These are phyloP conservation scores for Botrytis deweyae DNA, from an alignment of 2,329 filamentous ascomycete species.

Conservation along the genomic window DNA sequence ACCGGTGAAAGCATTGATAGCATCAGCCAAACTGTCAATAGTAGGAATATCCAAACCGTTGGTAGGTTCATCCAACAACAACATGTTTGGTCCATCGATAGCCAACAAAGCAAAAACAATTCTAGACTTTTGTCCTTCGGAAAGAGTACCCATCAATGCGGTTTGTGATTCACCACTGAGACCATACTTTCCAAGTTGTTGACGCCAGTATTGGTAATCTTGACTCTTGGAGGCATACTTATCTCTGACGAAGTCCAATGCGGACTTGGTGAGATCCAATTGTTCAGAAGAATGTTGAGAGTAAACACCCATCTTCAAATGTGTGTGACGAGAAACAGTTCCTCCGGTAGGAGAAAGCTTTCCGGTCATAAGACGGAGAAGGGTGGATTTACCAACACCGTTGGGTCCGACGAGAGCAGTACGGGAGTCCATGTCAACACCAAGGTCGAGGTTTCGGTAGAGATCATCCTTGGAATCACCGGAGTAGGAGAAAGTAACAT, in stretches of 20 bases:
- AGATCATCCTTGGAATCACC: constrained; percentile 86
- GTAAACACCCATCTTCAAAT: constrained; percentile 98
- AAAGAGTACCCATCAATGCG: constrained; percentile 94
- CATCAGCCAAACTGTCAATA: constrained; percentile 95
- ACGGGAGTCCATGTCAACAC: constrained; percentile 99
- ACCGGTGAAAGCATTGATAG: constrained; percentile 90
- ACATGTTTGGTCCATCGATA: constrained; percentile 96
- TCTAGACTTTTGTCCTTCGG: constrained; percentile 95
- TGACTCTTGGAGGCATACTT: constrained; percentile 87
- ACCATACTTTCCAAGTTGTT: constrained; percentile 94
- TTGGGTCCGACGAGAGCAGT: constrained; percentile 96
- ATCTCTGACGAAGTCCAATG: constrained; percentile 95
- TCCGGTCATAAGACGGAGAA: constrained; percentile 94
- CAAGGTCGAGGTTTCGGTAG: constrained; percentile 94
- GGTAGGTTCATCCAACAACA: constrained; percentile 95
- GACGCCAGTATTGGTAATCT: constrained; percentile 99
- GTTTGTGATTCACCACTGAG: constrained; percentile 92
- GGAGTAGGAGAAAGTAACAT: constrained; percentile 98
- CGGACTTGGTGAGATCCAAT: constrained; percentile 95
- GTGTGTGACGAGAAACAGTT: constrained; percentile 85
- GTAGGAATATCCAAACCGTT: constrained; percentile 99
- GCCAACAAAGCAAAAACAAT: constrained; percentile 96
- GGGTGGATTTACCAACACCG: constrained; percentile 97
- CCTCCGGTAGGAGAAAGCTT: constrained; percentile 84
- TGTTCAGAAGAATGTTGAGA: constrained; percentile 98